A percentile compares a stretch with the other conserved stretches of the same genome.
phyloP scores from a whole-genome alignment of 2,329 filamentous ascomycete species.

The Helicocarpus griseus region DNA sequence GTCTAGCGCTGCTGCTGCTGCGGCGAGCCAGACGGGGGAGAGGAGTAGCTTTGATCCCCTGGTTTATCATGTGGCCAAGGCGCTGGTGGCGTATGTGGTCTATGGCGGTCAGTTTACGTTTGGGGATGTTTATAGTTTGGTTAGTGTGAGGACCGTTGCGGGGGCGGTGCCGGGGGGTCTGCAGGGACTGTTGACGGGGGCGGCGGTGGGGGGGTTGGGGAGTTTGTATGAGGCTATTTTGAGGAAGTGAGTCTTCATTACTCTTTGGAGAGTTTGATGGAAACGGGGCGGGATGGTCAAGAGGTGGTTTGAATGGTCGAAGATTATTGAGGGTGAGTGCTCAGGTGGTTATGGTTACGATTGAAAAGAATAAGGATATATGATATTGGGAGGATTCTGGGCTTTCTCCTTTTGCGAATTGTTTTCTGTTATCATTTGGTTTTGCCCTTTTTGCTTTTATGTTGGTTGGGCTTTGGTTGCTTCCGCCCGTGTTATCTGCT shows the following conservation, averaged over 20 bases:
- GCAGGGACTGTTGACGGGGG: slow-evolving; percentile 30
- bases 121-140: slow-evolving; percentile 26
- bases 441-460: too few relatives aligned
- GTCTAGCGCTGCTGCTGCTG: slow-evolving; percentile 17
- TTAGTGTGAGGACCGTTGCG: slow-evolving; percentile 29
- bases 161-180: slow-evolving; percentile 30
- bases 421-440: too few relatives aligned
- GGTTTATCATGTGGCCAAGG: slow-evolving; percentile 84
- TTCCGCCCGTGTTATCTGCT: too few relatives aligned
- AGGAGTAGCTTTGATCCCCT: slow-evolving; percentile 60
- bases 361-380: too few relatives aligned
- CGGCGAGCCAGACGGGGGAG: slow-evolving; percentile 44
- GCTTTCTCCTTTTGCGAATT: too few relatives aligned
- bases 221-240: slow-evolving; percentile 40
- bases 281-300: background rate
- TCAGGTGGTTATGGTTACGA: too few relatives aligned
- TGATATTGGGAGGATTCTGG: too few relatives aligned
- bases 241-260: slow-evolving; percentile 19
- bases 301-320: background rate
- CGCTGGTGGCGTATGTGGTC: slow-evolving; percentile 68
- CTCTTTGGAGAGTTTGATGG: background rate
- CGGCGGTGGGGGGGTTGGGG: slow-evolving; percentile 32
- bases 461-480: too few relatives aligned
- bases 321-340: background rate
- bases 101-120: slow-evolving; percentile 48